Evolutionary conservation across 768 basidiomycete genomes (phyloP).

Genomic region (Kockovaella imperatae): DNA sequence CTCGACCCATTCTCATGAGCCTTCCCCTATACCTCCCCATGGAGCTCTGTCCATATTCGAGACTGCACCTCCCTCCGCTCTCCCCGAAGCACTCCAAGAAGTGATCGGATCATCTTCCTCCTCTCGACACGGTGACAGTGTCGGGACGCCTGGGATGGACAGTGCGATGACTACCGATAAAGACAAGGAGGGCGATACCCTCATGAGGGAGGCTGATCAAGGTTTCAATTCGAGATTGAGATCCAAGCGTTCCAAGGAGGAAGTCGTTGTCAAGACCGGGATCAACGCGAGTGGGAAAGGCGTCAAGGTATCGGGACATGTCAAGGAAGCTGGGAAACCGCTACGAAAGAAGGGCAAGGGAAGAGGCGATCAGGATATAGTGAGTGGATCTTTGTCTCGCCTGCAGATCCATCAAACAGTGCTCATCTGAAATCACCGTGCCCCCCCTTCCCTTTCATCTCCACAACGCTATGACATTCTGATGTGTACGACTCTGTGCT

Average conservation of each 20-base stretch:
- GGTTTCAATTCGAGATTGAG: slow-evolving; percentile 23
- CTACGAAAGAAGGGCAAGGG: slow-evolving; percentile 19
- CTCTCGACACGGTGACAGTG: neutral
- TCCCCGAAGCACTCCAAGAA: slow-evolving; percentile 18
- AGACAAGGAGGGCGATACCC: slow-evolving; percentile 18
- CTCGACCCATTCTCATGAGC: neutral
- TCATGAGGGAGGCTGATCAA: slow-evolving; percentile 28
- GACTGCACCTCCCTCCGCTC: slow-evolving; percentile 7
- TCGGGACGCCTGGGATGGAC: neutral
- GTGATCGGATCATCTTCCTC: slow-evolving; percentile 1
- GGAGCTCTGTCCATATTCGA: slow-evolving; percentile 12
- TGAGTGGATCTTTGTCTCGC: slow-evolving; percentile 1
- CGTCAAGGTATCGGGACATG: slow-evolving; percentile 25
- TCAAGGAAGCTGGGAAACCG: slow-evolving; percentile 12
- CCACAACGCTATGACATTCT: too few species aligned
- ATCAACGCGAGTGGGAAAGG: slow-evolving; percentile 30
- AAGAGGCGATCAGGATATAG: slow-evolving; percentile 15
- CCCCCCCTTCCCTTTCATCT: neutral
- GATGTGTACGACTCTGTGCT: too few species aligned
- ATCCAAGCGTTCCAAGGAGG: slow-evolving; percentile 5
- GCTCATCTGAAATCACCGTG: neutral
- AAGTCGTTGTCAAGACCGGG: slow-evolving; percentile 22
- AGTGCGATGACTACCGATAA: slow-evolving; percentile 1
- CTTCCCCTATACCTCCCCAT: neutral
- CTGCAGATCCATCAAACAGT: neutral